Evolutionary conservation across 148 eudicot species (phyloP).

Genomic region (Heliosperma pusillum): DNA sequence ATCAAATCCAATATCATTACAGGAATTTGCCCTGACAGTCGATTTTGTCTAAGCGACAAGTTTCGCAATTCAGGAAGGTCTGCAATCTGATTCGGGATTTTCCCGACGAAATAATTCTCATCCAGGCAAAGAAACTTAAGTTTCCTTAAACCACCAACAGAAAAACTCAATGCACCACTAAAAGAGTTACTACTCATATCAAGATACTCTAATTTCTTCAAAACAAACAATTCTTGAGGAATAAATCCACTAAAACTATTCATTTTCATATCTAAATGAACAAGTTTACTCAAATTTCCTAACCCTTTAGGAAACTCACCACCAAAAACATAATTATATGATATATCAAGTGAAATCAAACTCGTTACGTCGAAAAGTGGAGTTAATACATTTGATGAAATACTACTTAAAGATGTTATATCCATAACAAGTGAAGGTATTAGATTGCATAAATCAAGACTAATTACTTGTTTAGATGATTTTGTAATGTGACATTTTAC

Average conservation of each 20-base stretch:
- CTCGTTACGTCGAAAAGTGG: slow-evolving; percentile 37
- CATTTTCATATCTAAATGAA: slow-evolving; percentile 38
- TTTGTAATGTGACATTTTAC: slow-evolving; percentile 29
- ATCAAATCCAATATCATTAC: slow-evolving; percentile 25
- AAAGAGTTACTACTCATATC: slow-evolving; percentile 42
- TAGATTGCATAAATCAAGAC: slow-evolving; percentile 32
- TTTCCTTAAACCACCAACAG: slow-evolving; percentile 30
- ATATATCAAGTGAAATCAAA: slow-evolving; percentile 36
- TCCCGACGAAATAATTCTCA: slow-evolving; percentile 38
- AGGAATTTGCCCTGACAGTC: slow-evolving; percentile 38
- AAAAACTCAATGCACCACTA: slow-evolving; percentile 30
- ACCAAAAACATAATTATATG: slow-evolving; percentile 30
- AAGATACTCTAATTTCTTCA: slow-evolving; percentile 35
- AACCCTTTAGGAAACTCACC: slow-evolving; percentile 43
- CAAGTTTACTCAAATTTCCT: slow-evolving; percentile 38
- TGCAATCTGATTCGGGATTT: slow-evolving; percentile 38
- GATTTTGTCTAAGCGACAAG: slow-evolving; percentile 35
- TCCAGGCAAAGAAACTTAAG: slow-evolving; percentile 33
- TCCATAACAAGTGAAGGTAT: slow-evolving; percentile 21
- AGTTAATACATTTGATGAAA: slow-evolving; percentile 25
- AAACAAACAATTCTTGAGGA: slow-evolving; percentile 30
- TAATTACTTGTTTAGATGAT: slow-evolving; percentile 22
- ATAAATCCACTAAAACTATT: slow-evolving; percentile 43
- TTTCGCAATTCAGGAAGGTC: slow-evolving; percentile 34
- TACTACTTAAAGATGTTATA: background rate